Evolutionary conservation across 139 green algal species (phyloP).

Genomic region (Deuterostichococcus epilithicus): DNA sequence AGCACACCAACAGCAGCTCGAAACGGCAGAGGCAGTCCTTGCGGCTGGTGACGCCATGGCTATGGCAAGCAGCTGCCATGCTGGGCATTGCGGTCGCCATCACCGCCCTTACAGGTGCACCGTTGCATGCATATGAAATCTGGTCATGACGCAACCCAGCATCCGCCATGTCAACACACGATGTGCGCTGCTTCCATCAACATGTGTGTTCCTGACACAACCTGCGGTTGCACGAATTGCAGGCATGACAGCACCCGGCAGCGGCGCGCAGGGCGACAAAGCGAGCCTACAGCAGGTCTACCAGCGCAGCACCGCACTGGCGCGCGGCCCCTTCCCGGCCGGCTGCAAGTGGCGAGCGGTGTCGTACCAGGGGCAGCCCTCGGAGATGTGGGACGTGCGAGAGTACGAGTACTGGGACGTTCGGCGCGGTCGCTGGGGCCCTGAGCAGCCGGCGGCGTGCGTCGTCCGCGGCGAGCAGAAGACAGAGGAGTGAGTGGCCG

Average conservation of each 20-base stretch:
- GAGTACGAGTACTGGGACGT: slow-evolving; percentile 65
- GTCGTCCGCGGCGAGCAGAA: slow-evolving; percentile 15
- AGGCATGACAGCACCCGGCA: not conserved
- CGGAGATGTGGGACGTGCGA: slow-evolving; percentile 31
- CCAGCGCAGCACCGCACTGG: not conserved
- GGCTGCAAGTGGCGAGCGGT: slow-evolving; percentile 70
- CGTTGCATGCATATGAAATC: not conserved
- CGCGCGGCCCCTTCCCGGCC: slow-evolving; percentile 54
- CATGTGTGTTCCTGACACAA: not conserved
- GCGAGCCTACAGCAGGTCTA: too few species aligned
- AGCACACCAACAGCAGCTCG: too few species aligned
- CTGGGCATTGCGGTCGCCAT: not conserved
- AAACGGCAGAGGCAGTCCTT: too few species aligned
- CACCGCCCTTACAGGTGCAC: not conserved
- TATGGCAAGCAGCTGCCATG: not conserved
- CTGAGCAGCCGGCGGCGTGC: slow-evolving; percentile 47
- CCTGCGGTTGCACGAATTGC: too few species aligned
- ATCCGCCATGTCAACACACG: too few species aligned
- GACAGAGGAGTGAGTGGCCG: not conserved
- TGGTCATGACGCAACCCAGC: too few species aligned
- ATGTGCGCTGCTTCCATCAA: too few species aligned
- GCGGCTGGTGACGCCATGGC: not conserved
- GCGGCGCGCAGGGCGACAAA: too few species aligned
- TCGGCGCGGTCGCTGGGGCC: slow-evolving; percentile 27
- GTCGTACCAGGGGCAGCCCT: not conserved